A percentile compares a stretch with the other conserved stretches of the same genome.
Conservation (phyloP, 768 basidiomycete genomes). For the Leccinum uliginosum region DNA sequence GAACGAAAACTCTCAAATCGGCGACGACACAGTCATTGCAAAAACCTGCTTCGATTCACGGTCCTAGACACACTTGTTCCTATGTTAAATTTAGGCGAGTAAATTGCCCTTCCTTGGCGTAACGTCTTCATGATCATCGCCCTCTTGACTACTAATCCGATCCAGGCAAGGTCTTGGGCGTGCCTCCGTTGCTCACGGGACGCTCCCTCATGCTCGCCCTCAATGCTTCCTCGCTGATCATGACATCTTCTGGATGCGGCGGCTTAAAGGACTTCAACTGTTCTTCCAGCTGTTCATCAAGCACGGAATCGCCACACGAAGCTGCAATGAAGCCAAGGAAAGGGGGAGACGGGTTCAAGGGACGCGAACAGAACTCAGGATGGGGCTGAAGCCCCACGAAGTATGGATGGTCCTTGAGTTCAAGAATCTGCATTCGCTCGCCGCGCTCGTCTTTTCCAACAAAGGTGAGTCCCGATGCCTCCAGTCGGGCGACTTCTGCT, state of each 20-base stretch:
- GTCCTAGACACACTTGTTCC: neutral
- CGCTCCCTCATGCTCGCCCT: conserved; percentile 34
- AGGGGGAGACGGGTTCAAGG: conserved; percentile 93
- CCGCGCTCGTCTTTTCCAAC: conserved; percentile 92
- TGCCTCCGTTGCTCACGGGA: conserved; percentile 21
- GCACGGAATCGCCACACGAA: conserved; percentile 46
- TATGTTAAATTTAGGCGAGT: neutral
- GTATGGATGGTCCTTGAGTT: conserved; percentile 88
- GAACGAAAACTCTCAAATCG: neutral
- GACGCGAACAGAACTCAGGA: conserved; percentile 97
- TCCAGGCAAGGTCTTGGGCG: conserved; percentile 23
- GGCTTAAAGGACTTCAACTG: conserved; percentile 63
- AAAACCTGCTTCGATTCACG: neutral
- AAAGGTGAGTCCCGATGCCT: conserved; percentile 69
- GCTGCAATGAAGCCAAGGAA: conserved; percentile 96
- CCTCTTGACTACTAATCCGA: conserved; percentile 11
- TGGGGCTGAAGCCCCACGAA: conserved; percentile 95
- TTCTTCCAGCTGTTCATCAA: conserved; percentile 68
- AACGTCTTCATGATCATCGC: conserved; percentile 1
- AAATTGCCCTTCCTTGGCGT: neutral
- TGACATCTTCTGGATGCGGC: conserved; percentile 70
- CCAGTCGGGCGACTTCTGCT: conserved; percentile 67
- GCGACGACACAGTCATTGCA: neutral
- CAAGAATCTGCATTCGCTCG: conserved; percentile 95
- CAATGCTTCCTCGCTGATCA: conserved; percentile 65